These are phyloP conservation scores for Microbotryum violaceum DNA, from an alignment of 1,284 basidiomycete species.

Conservation along the genomic window DNA sequence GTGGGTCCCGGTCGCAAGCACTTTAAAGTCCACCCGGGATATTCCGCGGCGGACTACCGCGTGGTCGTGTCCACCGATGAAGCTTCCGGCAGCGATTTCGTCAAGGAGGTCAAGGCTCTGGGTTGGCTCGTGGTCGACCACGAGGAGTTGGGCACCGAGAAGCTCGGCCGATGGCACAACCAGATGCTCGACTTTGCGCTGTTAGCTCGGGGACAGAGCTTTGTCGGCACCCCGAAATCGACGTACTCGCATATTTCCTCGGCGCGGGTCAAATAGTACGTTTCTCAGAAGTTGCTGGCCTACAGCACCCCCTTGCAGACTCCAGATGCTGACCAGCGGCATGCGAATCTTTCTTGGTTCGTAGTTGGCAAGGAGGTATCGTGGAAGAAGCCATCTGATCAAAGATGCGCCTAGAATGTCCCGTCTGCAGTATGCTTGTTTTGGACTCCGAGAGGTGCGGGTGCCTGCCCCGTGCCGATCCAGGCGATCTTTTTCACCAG, in stretches of 20 bases:
- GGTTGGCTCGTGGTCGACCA: constrained; percentile 4
- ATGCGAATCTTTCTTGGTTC: no score
- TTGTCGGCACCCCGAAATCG: constrained; percentile 3
- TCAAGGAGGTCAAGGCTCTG: neutral
- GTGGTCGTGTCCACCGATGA: constrained; percentile 2
- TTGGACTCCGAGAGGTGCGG: no score
- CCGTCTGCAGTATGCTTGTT: no score
- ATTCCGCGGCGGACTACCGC: neutral
- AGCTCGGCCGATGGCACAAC: constrained; percentile 8
- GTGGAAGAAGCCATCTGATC: no score
- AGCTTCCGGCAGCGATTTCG: neutral
- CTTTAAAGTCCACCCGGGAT: neutral
- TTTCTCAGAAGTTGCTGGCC: neutral
- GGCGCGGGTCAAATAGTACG: neutral
- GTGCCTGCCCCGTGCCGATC: no score
- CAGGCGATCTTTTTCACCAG: no score
- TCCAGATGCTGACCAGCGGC: no score
- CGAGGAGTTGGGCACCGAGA: constrained; percentile 4
- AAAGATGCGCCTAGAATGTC: no score
- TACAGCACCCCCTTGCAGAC: no score
- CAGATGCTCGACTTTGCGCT: constrained; percentile 1
- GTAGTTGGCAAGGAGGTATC: no score
- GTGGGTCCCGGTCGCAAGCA: constrained; percentile 4
- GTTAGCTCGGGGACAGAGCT: neutral
- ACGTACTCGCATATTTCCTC: neutral